phyloP scores from a whole-genome alignment of 306 rosid species.

The Vicia villosa region DNA sequence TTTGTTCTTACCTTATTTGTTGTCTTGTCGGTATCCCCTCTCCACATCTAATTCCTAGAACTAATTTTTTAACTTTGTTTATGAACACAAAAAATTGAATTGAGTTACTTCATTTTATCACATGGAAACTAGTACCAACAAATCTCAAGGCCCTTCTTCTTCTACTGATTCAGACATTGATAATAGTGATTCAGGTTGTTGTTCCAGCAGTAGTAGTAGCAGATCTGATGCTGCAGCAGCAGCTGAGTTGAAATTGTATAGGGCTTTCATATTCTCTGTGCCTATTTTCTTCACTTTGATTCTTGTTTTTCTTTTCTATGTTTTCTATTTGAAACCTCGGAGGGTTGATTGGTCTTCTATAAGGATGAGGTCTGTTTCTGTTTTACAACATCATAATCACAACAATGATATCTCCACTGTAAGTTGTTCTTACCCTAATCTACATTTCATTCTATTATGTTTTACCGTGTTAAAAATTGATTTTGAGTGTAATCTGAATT shows the following conservation, averaged over 20 bases:
- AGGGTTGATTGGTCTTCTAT: constrained; percentile 64
- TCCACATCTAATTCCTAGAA: too few species aligned
- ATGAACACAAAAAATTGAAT: too few species aligned
- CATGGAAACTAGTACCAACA: background rate
- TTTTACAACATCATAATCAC: constrained; percentile 8
- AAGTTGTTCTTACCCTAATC: constrained; percentile 38
- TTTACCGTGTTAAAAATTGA: too few species aligned
- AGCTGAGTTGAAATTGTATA: constrained; percentile 50
- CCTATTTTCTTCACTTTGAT: constrained; percentile 71
- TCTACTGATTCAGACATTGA: constrained; percentile 15
- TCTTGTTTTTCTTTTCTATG: constrained; percentile 65
- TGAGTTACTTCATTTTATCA: background rate
- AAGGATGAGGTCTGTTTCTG: constrained; percentile 39
- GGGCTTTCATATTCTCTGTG: constrained; percentile 64
- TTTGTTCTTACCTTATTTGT: too few species aligned
- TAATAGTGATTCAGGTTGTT: constrained; percentile 20
- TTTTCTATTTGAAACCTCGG: constrained; percentile 75
- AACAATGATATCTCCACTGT: constrained; percentile 46
- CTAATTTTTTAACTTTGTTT: too few species aligned
- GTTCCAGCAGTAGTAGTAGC: background rate
- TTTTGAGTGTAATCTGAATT: too few species aligned
- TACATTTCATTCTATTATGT: too few species aligned
- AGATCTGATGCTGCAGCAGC: constrained; percentile 37
- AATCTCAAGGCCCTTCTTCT: constrained; percentile 19
- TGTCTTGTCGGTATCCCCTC: too few species aligned